These are phyloP conservation scores for Wickerhamiella hasegawae DNA, from an alignment of 805 yeast species.

Conservation along the genomic window DNA sequence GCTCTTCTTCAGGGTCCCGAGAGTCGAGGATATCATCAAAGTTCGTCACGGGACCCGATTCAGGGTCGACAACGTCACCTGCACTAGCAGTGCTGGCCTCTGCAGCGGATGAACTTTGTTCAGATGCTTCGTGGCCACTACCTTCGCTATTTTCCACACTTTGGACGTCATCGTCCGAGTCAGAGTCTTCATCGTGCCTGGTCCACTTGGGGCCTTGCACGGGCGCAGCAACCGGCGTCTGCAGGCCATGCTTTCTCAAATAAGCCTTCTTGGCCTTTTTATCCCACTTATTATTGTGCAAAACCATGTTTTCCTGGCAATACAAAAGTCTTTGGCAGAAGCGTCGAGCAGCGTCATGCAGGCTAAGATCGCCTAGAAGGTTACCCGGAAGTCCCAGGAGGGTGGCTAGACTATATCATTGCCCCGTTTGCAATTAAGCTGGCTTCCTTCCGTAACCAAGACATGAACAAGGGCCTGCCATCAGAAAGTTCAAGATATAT, in stretches of 20 bases:
- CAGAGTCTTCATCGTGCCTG: background rate
- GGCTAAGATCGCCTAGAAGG: too few species aligned
- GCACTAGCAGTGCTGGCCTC: background rate
- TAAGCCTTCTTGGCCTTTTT: slow-evolving; percentile 28
- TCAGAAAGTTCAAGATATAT: too few species aligned
- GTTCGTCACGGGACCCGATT: background rate
- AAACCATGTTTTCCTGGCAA: slow-evolving; percentile 24
- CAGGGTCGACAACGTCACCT: background rate
- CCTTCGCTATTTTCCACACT: background rate
- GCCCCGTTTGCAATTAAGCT: too few species aligned
- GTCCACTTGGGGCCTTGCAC: slow-evolving; percentile 4
- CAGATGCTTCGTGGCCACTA: background rate
- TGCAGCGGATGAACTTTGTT: background rate
- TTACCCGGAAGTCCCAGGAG: too few species aligned
- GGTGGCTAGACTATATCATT: too few species aligned
- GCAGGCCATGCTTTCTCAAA: slow-evolving; percentile 28
- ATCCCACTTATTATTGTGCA: slow-evolving; percentile 40
- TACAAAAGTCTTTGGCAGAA: too few species aligned
- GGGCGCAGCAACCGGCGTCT: slow-evolving; percentile 1
- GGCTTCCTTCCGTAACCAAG: too few species aligned
- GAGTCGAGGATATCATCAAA: background rate
- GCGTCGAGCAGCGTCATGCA: too few species aligned
- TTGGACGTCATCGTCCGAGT: background rate
- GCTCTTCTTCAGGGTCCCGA: slow-evolving; percentile 4
- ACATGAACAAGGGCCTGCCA: too few species aligned